Evolutionary conservation across 768 basidiomycete genomes (phyloP), one percentile per base, ranked within the genome.

Genomic region (Boletus coccyginus): DNA sequence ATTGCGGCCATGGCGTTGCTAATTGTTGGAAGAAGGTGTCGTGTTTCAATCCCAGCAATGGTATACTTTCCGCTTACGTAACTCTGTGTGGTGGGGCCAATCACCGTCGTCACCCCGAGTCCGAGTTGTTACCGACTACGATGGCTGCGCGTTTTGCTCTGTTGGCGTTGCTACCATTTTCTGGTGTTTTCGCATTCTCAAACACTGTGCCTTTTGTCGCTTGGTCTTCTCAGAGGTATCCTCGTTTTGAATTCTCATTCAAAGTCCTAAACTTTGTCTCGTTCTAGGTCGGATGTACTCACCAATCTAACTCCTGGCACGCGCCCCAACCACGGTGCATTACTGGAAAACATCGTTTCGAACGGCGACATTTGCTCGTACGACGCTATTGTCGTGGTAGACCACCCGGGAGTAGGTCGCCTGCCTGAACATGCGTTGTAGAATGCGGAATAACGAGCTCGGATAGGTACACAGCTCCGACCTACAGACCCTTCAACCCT

Each of bases 391-490:
- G 74, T 91, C 9, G 65, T 92, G 11, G 74, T 90, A 41, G 80
- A 88, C 59, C 90, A 92, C 50, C 82, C 85, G 11, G 87, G 88
- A 24, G 90, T 92, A 68, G 57, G 86, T 77, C 55, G 27, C 33
- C 50, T 33, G 39, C 4, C 29, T 38, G 39, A 27, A 12, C 27
- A n/a, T 29, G 13, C 36, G 21, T 40, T 21, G 44, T 50, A 7
- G 33, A 38, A 50, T 33, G 14, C 21, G 13, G 53, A 38, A 32
- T 58, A 33, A 58, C 62, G 50, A 27, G 41, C 11, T 31, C 21
- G 40, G 31, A 14, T 63, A 92, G 90, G 74, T 88, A 5, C 90
- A 87, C 62, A 85, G 87, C 27, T 85, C 88, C n/a, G 89, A 92
- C 74, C 74, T 92, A 41, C 84, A 86, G 32, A 70, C 73, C 11